Base-by-base conservation (phyloP, 202 grass and related monocot species). In the Setaria viridis region DNA sequence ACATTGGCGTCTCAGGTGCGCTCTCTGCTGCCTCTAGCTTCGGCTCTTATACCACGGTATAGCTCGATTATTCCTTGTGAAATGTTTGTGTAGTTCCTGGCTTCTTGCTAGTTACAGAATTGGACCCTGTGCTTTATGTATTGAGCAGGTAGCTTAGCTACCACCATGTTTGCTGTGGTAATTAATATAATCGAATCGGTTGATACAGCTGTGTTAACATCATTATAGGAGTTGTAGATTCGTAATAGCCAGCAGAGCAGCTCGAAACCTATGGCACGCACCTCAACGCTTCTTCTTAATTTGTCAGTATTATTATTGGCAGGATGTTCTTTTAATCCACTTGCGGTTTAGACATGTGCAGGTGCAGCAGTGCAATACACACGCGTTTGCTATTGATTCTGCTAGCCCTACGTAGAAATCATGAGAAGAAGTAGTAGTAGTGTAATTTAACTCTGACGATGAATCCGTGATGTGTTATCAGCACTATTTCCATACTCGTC, bases 1-100 rank as follows among this genome's bases (percentile, higher is more conserved):
- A 97, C 74, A 79, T 91, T 64, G 94, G 94, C 39, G 86, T 97
- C 60, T 80, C 94, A 80, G 94, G 94, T 94, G 21, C 20, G 15
- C 51, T 70, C 65, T 56, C 32, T 39, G 14, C 33, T 37, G 6
- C 6, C 63, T 39, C 5, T 39, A 33, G 6, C 14, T 65, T 64
- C 2, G 7, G 11, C 5, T 32, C 9, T 62, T 30, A 11, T 30
- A 5, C 60, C 11, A 41, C 39, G 39, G 39, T 41, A 41, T 41
- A 41, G 39, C 39, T 41, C 39, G 39, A 41, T 5, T 41, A 4
- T 62, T 62, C 32, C 32, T 35, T 5, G 11, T 32, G 59, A 62
- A 62, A 30, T 62, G 59, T 32, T 62, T 62, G 25, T 11, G 30
- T 30, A 62, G 21, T 5, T 13, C 11, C 11, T 13, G 11, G 25